Percentiles rank a stretch among this genome's conserved stretches.
These are phyloP conservation scores for Bacidia gigantensis DNA, from an alignment of 495 filamentous ascomycete genomes.

Conservation along the genomic window DNA sequence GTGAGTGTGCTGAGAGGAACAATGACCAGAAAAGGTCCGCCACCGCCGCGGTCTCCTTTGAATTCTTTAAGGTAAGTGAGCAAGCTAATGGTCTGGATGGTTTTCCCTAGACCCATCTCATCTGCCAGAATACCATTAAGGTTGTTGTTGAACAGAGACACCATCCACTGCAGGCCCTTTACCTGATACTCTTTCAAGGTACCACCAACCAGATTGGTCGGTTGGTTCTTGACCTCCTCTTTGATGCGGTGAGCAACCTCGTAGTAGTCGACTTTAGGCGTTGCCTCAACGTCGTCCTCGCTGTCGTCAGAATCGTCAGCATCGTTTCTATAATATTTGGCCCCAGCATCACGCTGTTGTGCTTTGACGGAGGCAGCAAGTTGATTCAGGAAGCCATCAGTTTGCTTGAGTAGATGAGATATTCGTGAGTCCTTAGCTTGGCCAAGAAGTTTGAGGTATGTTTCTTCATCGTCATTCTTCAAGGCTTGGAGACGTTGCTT, in stretches of 20 bases:
- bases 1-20: constrained; percentile 92
- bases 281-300: constrained; percentile 47
- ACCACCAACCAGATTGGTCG: constrained; percentile 75
- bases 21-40: constrained; percentile 89
- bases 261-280: constrained; percentile 88
- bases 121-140: constrained; percentile 96
- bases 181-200: constrained; percentile 93
- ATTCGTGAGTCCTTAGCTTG: constrained; percentile 99
- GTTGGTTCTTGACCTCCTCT: constrained; percentile 75
- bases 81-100: constrained; percentile 96
- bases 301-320: constrained; percentile 37
- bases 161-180: constrained; percentile 98
- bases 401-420: constrained; percentile 88
- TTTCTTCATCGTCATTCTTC: constrained; percentile 98
- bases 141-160: constrained; percentile 98
- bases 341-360: constrained; percentile 71
- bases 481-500: constrained; percentile 98
- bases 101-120: constrained; percentile 99
- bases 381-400: constrained; percentile 90
- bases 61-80: constrained; percentile 93
- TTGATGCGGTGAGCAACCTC: constrained; percentile 91
- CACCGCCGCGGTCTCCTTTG: constrained; percentile 54
- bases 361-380: constrained; percentile 83
- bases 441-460: constrained; percentile 88
- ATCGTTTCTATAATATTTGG: constrained; percentile 58